Evolutionary conservation across 1,139 yeast species (phyloP), one percentile per base, ranked within the genome.

Genomic region (Lodderomyces jiufengensis): DNA sequence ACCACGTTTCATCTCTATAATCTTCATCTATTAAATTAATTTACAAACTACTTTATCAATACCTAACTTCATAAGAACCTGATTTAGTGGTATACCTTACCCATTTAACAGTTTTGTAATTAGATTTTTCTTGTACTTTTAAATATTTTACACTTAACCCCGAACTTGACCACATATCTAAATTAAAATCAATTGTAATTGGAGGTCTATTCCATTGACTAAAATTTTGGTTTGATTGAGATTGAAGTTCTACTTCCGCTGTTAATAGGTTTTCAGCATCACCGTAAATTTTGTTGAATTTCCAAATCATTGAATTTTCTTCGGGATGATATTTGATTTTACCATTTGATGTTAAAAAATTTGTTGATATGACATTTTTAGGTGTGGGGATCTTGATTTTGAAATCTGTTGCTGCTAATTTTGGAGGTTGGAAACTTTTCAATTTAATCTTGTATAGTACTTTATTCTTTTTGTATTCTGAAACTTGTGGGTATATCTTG

Each of bases 91-190:
- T 57, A 55, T 90, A 90, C 49, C 85, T 76, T 31, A 88, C 94
- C 95, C 95, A 88, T 54, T 90, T 90, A 14, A 86, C 79, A 1
- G 95, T 80, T 32, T 75, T 66, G 59, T 85, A 84, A 42, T 77
- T 78, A 8, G 74, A 49, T 49, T 70, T 75, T 51, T 86, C 95
- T 24, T 66, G 68, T 2, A 90, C 82, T 54, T 78, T 78, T 49
- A 90, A 67, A 54, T 76, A 84, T 45, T 84, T 73, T 31, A 90
- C 92, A 21, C 77, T 74, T 34, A 85, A 63, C 0, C 95, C 95
- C 9, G 94, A 81, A 47, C 84, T 70, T 20, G 92, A 80, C 52
- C 79, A 84, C 88, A 84, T 84, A 43, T 83, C 75, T 36, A 90
- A 62, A 24, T 70, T 67, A 56, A 90, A 90, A 39, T 74, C 74